phyloP scores from a whole-genome alignment of 192 early-diverging fungal species.

The Linnemannia zychae region DNA sequence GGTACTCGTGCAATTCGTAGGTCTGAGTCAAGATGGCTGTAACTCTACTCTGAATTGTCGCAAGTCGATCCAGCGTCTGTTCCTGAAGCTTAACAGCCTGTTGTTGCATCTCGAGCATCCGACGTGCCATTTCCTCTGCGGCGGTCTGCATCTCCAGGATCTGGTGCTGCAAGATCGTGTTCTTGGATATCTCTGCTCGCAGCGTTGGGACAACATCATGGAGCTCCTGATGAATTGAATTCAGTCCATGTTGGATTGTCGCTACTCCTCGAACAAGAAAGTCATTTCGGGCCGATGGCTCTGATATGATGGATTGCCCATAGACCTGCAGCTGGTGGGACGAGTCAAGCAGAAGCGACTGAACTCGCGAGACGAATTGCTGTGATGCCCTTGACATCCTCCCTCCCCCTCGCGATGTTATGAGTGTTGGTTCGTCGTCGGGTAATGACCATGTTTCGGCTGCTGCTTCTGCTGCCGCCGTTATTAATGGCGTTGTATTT shows the following conservation, averaged over 20 bases:
- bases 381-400: background rate
- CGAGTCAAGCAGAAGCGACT: background rate
- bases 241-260: background rate
- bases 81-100: slow-evolving; percentile 3
- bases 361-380: background rate
- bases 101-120: slow-evolving; percentile 8
- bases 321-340: background rate
- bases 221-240: background rate
- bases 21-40: slow-evolving; percentile 24
- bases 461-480: background rate
- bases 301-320: background rate
- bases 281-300: background rate
- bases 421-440: background rate
- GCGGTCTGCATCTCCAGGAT: slow-evolving; percentile 1
- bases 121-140: background rate
- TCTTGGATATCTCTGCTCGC: slow-evolving; percentile 1
- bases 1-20: slow-evolving; percentile 31
- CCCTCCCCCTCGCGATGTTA: background rate
- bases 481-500: background rate
- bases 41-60: slow-evolving; percentile 11
- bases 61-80: slow-evolving; percentile 12
- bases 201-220: background rate
- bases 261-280: background rate
- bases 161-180: background rate
- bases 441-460: background rate